Conservation (phyloP, 2,329 filamentous ascomycete species). For the Ilyonectria mors-panacis region DNA sequence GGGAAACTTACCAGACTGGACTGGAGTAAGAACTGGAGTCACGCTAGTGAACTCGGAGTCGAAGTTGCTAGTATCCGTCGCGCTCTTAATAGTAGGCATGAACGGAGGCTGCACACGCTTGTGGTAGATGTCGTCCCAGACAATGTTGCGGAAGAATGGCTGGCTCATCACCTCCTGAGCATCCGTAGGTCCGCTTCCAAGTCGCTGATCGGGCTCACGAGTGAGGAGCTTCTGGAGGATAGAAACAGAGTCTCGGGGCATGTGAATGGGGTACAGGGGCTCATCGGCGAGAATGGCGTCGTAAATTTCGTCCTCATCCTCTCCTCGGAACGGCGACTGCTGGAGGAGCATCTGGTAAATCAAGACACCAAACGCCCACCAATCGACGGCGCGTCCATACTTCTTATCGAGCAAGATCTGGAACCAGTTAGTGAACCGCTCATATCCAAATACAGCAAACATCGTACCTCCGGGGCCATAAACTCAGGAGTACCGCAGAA, state of each 20-base stretch:
- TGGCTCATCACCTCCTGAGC: constrained; percentile 99
- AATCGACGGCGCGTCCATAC: constrained; percentile 96
- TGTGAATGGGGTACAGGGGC: constrained; percentile 97
- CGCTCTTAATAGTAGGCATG: constrained; percentile 88
- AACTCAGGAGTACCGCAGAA: constrained; percentile 99
- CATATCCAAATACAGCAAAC: background rate
- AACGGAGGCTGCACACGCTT: constrained; percentile 94
- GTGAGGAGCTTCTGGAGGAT: constrained; percentile 98
- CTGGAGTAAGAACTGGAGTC: constrained; percentile 95
- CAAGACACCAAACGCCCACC: constrained; percentile 99
- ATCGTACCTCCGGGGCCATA: constrained; percentile 93
- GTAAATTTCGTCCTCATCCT: constrained; percentile 99
- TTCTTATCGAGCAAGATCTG: constrained; percentile 98
- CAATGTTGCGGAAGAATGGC: constrained; percentile 97
- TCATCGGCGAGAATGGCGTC: constrained; percentile 98
- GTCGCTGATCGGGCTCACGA: constrained; percentile 90
- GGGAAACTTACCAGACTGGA: constrained; percentile 88
- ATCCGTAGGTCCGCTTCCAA: constrained; percentile 95
- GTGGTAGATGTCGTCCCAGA: constrained; percentile 99
- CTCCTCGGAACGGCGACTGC: constrained; percentile 97
- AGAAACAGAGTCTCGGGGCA: constrained; percentile 97
- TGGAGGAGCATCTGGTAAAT: constrained; percentile 99
- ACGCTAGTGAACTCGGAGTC: constrained; percentile 99
- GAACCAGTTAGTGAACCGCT: constrained; percentile 49
- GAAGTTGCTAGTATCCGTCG: constrained; percentile 99